Base-by-base conservation (phyloP, 2,329 filamentous ascomycete species). In the Fusarium luffae region DNA sequence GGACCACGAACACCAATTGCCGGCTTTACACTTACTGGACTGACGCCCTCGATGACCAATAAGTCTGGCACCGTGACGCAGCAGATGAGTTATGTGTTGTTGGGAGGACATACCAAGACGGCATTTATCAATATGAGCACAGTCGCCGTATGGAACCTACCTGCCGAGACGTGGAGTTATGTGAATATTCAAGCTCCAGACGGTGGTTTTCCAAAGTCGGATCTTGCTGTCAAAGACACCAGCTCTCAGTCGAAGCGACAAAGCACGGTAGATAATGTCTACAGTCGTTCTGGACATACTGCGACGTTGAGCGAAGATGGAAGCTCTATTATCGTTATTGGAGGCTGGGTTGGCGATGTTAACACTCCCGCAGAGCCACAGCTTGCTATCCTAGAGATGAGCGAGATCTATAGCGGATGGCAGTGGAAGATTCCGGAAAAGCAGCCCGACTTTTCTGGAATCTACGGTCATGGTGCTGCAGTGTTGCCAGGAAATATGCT, bases 41-140 rank as follows among this genome's bases (percentile, higher is more conserved):
- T 98, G 25, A 82, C 86, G 8, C 89, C 92, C 0, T 91, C 92
- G 2, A 90, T 89, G 70, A 90, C 90, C 21, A 92, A 92, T 75
- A 85, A 85, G 7, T 89, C 88, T 18, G 90, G 88, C 5, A 83
- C 84, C 4, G 83, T 90, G 42, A 91, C 89, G 7, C 91, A 94
- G 76, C 89, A 94, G 76, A 89, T 91, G 67, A 90, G 90, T 72
- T 95, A 93, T 70, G 88, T 97, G 14, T 81, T 98, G 23, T 82
- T 98, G 18, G 95, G 94, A 42, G 95, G 95, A 1, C 94, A 98
- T 77, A 97, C 94, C 0, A 85, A 89, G 71, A 80, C 84, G 18
- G 94, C 94, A 0, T 98, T 97, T 77, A 90, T 98, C 81, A 97
- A 98, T 78, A 98, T 97, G 91, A 97, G 93, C 59, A 93, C 93